Evolutionary conservation across 83 land plant species (phyloP).

Genomic region (Larix sibirica): DNA sequence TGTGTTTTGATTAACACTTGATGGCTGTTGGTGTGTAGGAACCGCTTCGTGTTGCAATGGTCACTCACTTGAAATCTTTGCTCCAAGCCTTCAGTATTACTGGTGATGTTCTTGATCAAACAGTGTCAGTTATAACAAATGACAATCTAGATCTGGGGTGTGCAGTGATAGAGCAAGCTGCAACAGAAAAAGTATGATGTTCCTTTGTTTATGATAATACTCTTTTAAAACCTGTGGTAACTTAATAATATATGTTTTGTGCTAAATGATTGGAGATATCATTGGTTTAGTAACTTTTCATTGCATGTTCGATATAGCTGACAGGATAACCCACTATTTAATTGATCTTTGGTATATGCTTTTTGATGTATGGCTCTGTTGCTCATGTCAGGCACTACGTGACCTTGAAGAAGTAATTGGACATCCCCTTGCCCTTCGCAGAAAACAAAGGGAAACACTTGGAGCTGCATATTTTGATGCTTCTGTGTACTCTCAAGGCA

Average conservation of each 20-base stretch:
- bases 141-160: constrained; percentile 98
- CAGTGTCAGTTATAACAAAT: constrained; percentile 77
- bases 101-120: constrained; percentile 72
- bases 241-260: background rate
- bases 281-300: background rate
- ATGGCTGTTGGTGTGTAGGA: constrained; percentile 53
- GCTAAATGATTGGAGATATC: no score
- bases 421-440: constrained; percentile 56
- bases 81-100: constrained; percentile 58
- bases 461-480: constrained; percentile 72
- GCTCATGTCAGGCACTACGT: constrained; percentile 69
- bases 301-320: background rate
- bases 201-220: background rate
- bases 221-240: background rate
- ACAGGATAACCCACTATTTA: background rate
- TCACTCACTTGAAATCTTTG: constrained; percentile 62
- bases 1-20: background rate
- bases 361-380: constrained; percentile 6
- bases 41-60: constrained; percentile 89
- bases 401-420: constrained; percentile 84
- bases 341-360: background rate
- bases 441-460: constrained; percentile 72
- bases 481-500: constrained; percentile 65
- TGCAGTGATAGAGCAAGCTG: constrained; percentile 92
- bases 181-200: constrained; percentile 83